Conservation (phyloP, 2,329 filamentous ascomycete genomes). For the Tetracladium maxilliforme region DNA sequence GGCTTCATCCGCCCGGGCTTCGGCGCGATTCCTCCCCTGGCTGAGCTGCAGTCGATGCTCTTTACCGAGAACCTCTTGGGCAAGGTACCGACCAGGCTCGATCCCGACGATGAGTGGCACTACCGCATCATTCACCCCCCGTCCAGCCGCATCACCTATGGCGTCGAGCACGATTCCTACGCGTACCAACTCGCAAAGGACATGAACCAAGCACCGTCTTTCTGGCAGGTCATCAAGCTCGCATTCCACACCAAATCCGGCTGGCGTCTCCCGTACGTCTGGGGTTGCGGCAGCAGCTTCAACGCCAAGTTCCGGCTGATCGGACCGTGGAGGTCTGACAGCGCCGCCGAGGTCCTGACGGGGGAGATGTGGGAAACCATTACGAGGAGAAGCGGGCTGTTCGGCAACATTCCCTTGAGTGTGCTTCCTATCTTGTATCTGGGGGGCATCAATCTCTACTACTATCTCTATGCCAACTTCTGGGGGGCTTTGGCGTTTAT, state of each 20-base stretch:
- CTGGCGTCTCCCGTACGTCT: slow-evolving; percentile 23
- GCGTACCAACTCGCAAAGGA: slow-evolving; percentile 32
- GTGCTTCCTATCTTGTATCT: too few relatives aligned
- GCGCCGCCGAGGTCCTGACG: slow-evolving; percentile 20
- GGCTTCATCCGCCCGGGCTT: slow-evolving; percentile 30
- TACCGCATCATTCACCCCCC: slow-evolving; percentile 21
- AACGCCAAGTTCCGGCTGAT: slow-evolving; percentile 31
- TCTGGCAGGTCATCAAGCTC: slow-evolving; percentile 15
- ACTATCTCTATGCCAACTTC: too few relatives aligned
- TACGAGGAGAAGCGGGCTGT: slow-evolving; percentile 17
- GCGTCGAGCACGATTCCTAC: slow-evolving; percentile 33
- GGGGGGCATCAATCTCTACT: too few relatives aligned
- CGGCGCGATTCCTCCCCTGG: slow-evolving; percentile 31
- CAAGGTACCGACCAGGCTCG: slow-evolving; percentile 10
- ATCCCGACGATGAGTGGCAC: slow-evolving; percentile 19
- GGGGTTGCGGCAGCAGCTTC: slow-evolving; percentile 32
- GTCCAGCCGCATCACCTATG: slow-evolving; percentile 16
- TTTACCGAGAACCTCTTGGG: slow-evolving; percentile 26
- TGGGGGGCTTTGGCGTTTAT: too few relatives aligned
- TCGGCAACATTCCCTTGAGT: too few relatives aligned
- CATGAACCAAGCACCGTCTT: slow-evolving; percentile 24
- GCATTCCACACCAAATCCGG: too few relatives aligned
- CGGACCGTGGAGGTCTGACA: slow-evolving; percentile 25
- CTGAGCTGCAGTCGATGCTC: slow-evolving; percentile 31
- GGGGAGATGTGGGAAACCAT: slow-evolving; percentile 23